Evolutionary conservation across 345 rosid species (phyloP), one percentile per base, ranked within the genome.

Genomic region (Citrus mangshanensis): DNA sequence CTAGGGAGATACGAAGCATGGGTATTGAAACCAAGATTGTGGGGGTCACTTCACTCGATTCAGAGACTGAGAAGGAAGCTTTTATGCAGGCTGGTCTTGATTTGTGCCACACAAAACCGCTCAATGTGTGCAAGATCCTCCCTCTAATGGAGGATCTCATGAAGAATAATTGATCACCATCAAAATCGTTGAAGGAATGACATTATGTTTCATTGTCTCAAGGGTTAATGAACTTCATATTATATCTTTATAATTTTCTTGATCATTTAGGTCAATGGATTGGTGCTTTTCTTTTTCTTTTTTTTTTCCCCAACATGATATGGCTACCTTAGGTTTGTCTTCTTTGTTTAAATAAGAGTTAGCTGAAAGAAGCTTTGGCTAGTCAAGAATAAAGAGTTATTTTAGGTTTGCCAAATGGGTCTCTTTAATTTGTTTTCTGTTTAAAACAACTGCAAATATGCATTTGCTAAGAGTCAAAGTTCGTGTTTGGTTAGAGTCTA

Each of bases 71-170:
- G 61, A 5, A 22, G 9, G 32, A 76, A 28, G 51, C 6, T 7
- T 88, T 85, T 63, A 66, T 75, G 76, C 78, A 60, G 4, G 82
- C 88, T 0, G 89, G 93, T 7, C 66, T 85, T n/a, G 74, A 88
- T 28, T 82, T 60, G 1, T 88, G 82, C 71, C 67, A 58, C 25
- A 61, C 12, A 24, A 60, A 60, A 12, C 32, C 65, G 12, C 32
- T 60, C 5, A 60, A 13, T 3, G 30, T 60, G 32, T 30, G 0
- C 30, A 60, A 10, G 64, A 24, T 60, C 30, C 13, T 60, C 2
- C 28, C 32, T 25, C 64, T 24, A 4, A 25, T 25, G 5, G 32
- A 60, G 32, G 32, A 60, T 25, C 30, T 60, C 7, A 60, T 3
- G 65, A 10, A 60, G 27, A 7, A 24, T 2, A 46, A 46, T 46